Evolutionary conservation across 1,284 basidiomycete species (phyloP).

Genomic region (Pseudozyma thailandica): DNA sequence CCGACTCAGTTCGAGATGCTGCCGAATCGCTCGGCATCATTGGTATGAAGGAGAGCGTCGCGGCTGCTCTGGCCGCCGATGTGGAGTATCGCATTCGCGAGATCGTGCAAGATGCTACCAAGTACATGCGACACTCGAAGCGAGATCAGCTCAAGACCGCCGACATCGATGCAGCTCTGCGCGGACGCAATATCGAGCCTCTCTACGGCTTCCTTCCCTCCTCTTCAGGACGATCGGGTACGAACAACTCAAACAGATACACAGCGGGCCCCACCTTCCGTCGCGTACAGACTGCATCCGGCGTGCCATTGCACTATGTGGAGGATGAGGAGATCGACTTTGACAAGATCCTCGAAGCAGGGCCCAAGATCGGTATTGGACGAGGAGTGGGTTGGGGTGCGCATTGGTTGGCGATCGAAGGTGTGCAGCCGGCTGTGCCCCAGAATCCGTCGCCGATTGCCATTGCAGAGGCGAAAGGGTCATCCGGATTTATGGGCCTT

Average conservation of each 20-base stretch:
- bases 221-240: constrained; percentile 41
- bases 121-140: constrained; percentile 94
- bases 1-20: constrained; percentile 74
- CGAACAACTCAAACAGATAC: constrained; percentile 21
- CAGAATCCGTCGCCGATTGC: constrained; percentile 83
- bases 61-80: constrained; percentile 88
- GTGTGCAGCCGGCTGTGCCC: constrained; percentile 93
- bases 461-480: constrained; percentile 29
- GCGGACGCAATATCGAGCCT: constrained; percentile 89
- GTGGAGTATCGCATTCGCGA: constrained; percentile 96
- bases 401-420: constrained; percentile 98
- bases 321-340: constrained; percentile 99
- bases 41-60: constrained; percentile 82
- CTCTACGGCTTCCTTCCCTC: constrained; percentile 58
- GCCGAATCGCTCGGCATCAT: constrained; percentile 87
- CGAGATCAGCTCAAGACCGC: constrained; percentile 85
- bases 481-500: constrained; percentile 37
- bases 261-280: constrained; percentile 65
- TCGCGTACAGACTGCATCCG: constrained; percentile 67
- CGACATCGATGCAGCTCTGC: constrained; percentile 92
- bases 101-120: constrained; percentile 92
- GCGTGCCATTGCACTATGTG: constrained; percentile 78
- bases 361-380: constrained; percentile 59
- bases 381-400: constrained; percentile 67
- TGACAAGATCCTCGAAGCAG: constrained; percentile 70